Evolutionary conservation across 148 eudicot genomes (phyloP), one percentile per base, ranked within the genome.

Genomic region (Simmondsia chinensis): DNA sequence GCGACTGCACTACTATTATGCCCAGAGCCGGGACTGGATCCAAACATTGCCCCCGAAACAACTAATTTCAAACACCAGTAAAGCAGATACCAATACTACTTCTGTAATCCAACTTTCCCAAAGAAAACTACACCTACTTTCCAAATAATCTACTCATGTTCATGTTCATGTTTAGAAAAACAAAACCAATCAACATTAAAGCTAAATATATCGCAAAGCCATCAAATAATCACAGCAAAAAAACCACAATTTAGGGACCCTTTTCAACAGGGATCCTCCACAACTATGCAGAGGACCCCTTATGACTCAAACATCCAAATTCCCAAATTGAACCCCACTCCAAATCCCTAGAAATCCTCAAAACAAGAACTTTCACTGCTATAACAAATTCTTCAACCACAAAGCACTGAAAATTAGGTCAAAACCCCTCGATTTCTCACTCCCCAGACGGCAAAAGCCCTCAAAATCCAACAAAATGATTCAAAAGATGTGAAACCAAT

Each of bases 191-290:
- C n/a, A n/a, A n/a, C n/a, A n/a, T n/a, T n/a, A n/a, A n/a, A n/a
- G n/a, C n/a, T n/a, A n/a, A n/a, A n/a, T n/a, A n/a, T n/a, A n/a
- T n/a, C n/a, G n/a, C n/a, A n/a, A n/a, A n/a, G n/a, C n/a, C n/a
- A n/a, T n/a, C n/a, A n/a, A n/a, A n/a, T n/a, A 28, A 33, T 17
- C 17, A 8, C 20, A 29, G n/a, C n/a, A n/a, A n/a, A 29, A 20
- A 54, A 38, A 14, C 61, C 0, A 18, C 18, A 12, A 38, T n/a
- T 24, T 32, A 21, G 9, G 57, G 59, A 56, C 57, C 53, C 64
- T 46, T 54, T 56, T 58, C 60, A 30, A 39, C 56, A 33, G 64
- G 70, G 70, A 65, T 65, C 65, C 70, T 46, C 70, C 64, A 57
- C 69, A 22, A 37, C 48, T 24, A 27, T 39, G 70, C 36, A 58